Evolutionary conservation across 805 yeast species (phyloP).

Genomic region (Spathaspora boniae): DNA sequence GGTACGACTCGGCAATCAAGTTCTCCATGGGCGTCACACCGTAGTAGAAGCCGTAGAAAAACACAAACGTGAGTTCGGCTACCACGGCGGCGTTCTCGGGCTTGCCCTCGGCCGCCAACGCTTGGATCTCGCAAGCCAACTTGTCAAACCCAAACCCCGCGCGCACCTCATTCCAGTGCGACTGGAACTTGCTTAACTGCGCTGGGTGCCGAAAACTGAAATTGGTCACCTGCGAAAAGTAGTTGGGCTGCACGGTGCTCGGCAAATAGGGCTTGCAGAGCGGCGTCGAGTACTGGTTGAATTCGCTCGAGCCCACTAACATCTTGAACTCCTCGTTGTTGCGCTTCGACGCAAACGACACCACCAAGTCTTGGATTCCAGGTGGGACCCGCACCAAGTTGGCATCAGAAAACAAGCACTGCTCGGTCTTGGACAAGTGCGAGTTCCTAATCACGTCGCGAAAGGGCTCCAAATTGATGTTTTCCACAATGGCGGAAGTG

Average conservation of each 20-base stretch:
- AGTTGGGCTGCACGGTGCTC: constrained; percentile 15
- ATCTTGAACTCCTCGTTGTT: constrained; percentile 21
- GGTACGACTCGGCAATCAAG: constrained; percentile 38
- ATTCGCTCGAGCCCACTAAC: constrained; percentile 18
- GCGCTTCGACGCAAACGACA: constrained; percentile 36
- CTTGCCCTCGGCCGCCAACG: constrained; percentile 17
- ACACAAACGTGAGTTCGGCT: constrained; percentile 36
- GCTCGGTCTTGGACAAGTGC: constrained; percentile 26
- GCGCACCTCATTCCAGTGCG: constrained; percentile 40
- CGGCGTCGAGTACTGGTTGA: constrained; percentile 24
- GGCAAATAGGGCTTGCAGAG: constrained; percentile 37
- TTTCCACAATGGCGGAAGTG: constrained; percentile 3
- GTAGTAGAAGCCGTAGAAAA: constrained; percentile 42
- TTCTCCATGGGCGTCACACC: constrained; percentile 42
- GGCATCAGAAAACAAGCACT: constrained; percentile 32
- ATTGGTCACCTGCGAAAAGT: constrained; percentile 9
- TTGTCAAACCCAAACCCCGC: constrained; percentile 30
- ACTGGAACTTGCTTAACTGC: constrained; percentile 32
- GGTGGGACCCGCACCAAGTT: constrained; percentile 35
- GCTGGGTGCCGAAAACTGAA: constrained; percentile 29
- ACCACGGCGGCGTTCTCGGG: constrained; percentile 20
- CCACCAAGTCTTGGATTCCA: constrained; percentile 40
- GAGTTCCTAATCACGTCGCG: constrained; percentile 31
- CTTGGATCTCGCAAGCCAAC: constrained; percentile 27
- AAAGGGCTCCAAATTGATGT: constrained; percentile 8